A percentile compares a stretch with the other conserved stretches of the same genome.
These are phyloP conservation scores for Septoria linicola DNA, from an alignment of 2,329 filamentous ascomycete species.

Conservation along the genomic window DNA sequence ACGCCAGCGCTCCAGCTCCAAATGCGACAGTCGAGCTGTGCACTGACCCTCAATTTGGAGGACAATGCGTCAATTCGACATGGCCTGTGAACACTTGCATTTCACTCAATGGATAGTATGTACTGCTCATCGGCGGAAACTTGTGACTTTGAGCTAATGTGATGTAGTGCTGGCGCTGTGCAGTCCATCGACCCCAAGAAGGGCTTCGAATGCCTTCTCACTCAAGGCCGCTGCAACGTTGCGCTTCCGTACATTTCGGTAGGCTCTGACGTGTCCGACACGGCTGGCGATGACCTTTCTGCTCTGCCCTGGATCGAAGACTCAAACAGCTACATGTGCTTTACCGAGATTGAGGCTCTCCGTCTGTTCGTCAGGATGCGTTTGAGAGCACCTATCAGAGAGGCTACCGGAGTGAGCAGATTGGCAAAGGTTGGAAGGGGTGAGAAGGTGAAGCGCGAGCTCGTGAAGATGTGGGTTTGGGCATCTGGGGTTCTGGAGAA, in stretches of 20 bases:
- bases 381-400: conserved; percentile 11
- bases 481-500: neutral
- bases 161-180: conserved; percentile 26
- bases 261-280: conserved; percentile 11
- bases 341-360: conserved; percentile 22
- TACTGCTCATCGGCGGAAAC: neutral
- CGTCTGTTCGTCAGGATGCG: conserved; percentile 23
- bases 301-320: conserved; percentile 27
- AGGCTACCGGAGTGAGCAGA: neutral
- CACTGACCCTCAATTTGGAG: conserved; percentile 31
- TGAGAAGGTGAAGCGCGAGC: neutral
- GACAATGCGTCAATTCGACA: conserved; percentile 26
- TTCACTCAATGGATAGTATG: conserved; percentile 33
- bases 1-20: conserved; percentile 8
- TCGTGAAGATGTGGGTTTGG: conserved; percentile 1
- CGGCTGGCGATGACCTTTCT: conserved; percentile 25
- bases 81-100: conserved; percentile 32
- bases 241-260: conserved; percentile 13
- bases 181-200: conserved; percentile 28
- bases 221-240: conserved; percentile 4
- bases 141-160: neutral
- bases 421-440: neutral
- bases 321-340: conserved; percentile 32
- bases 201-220: conserved; percentile 33
- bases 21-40: conserved; percentile 36